These are phyloP conservation scores for Colletotrichum sp. DNA, from an alignment of 2,329 filamentous ascomycete genomes.

Conservation along the genomic window DNA sequence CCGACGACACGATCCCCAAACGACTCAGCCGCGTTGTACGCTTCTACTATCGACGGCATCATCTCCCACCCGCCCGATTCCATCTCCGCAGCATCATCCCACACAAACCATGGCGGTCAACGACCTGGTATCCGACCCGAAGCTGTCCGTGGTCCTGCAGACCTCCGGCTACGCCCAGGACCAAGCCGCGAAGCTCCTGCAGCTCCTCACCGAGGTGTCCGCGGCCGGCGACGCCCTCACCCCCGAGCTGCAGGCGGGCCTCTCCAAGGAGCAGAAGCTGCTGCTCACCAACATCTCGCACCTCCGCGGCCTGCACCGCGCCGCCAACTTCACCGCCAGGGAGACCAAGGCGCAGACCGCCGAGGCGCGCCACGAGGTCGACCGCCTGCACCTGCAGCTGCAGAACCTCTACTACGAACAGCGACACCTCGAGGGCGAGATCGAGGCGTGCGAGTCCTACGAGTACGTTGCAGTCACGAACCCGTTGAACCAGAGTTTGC, in stretches of 20 bases:
- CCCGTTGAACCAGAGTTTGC: conserved; percentile 16
- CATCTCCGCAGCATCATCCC: background rate
- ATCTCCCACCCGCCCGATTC: background rate
- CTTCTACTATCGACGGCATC: background rate
- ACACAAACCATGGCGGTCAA: conserved; percentile 38
- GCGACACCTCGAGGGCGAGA: conserved; percentile 87
- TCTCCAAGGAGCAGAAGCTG: conserved; percentile 79
- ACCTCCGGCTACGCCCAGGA: conserved; percentile 76
- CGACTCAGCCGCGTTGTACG: background rate
- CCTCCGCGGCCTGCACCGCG: conserved; percentile 82
- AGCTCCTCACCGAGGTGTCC: conserved; percentile 49
- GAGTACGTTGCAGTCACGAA: conserved; percentile 65
- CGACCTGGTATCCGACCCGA: conserved; percentile 43
- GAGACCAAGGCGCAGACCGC: conserved; percentile 87
- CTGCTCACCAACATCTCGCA: conserved; percentile 81
- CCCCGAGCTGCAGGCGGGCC: conserved; percentile 57
- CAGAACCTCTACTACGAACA: conserved; percentile 98
- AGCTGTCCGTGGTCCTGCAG: conserved; percentile 71
- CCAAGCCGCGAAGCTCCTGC: conserved; percentile 72
- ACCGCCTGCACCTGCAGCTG: conserved; percentile 87
- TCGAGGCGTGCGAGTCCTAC: conserved; percentile 87
- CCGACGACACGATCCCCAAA: background rate
- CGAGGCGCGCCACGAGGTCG: conserved; percentile 88
- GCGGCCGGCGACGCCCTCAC: conserved; percentile 46
- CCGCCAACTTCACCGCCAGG: conserved; percentile 80